Evolutionary conservation across 768 basidiomycete genomes (phyloP).

Genomic region (Pisolithus tinctorius): DNA sequence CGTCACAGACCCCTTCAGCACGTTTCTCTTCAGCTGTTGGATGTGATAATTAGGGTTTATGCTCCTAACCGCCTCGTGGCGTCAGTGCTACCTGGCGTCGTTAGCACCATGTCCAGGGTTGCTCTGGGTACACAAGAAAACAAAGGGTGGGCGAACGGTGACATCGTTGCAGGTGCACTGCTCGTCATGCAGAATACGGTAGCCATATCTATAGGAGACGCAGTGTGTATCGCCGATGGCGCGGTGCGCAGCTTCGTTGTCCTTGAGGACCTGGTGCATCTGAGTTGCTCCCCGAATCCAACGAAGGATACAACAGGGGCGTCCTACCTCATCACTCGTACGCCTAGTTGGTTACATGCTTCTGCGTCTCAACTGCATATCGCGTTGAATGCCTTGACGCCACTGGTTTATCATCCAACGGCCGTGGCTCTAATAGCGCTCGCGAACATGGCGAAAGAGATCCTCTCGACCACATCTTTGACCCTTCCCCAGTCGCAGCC

Average conservation of each 20-base stretch:
- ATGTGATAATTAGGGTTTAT: constrained; percentile 43
- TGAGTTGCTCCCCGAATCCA: constrained; percentile 13
- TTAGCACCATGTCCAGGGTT: constrained; percentile 71
- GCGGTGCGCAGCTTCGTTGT: constrained; percentile 46
- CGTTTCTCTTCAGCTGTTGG: constrained; percentile 52
- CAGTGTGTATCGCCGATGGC: constrained; percentile 57
- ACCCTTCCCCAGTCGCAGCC: constrained; percentile 65
- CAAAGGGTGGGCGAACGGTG: constrained; percentile 71
- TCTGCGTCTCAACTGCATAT: constrained; percentile 80
- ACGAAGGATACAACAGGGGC: constrained; percentile 21
- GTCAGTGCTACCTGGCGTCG: constrained; percentile 79
- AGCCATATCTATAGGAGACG: constrained; percentile 57
- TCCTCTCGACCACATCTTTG: constrained; percentile 50
- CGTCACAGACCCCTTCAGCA: constrained; percentile 55
- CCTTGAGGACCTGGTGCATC: constrained; percentile 55
- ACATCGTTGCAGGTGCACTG: constrained; percentile 53
- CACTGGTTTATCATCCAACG: constrained; percentile 66
- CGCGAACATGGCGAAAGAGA: constrained; percentile 42
- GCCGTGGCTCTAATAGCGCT: constrained; percentile 57
- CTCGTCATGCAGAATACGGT: constrained; percentile 49
- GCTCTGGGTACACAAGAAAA: constrained; percentile 46
- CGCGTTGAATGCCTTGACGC: constrained; percentile 69
- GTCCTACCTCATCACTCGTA: constrained; percentile 51
- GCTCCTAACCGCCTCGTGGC: constrained; percentile 46
- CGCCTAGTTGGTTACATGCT: constrained; percentile 71